Conservation (phyloP, 2,329 filamentous ascomycete species). For the Nigrograna mackinnonii region DNA sequence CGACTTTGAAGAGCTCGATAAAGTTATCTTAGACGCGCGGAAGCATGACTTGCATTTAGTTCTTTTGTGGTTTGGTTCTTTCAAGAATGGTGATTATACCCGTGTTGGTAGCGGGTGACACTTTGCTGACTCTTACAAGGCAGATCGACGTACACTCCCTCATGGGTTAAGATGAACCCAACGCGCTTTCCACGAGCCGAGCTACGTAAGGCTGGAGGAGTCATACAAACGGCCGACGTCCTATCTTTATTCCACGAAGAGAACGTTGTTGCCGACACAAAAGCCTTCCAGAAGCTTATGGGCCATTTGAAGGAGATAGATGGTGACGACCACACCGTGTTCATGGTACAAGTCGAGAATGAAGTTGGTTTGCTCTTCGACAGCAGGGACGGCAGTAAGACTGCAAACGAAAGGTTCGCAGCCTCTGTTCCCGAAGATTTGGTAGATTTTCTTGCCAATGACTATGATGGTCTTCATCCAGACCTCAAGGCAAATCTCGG, state of each 20-base stretch:
- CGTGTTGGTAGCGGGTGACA: not conserved
- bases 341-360: slow-evolving; percentile 61
- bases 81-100: slow-evolving; percentile 43
- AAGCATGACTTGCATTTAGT: slow-evolving; percentile 38
- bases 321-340: slow-evolving; percentile 47
- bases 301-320: slow-evolving; percentile 47
- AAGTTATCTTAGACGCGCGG: slow-evolving; percentile 36
- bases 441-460: not conserved
- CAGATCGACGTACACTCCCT: slow-evolving; percentile 42
- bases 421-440: slow-evolving; percentile 3
- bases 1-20: slow-evolving; percentile 42
- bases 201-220: slow-evolving; percentile 24
- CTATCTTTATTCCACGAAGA: slow-evolving; percentile 41
- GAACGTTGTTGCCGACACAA: slow-evolving; percentile 33
- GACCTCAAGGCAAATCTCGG: not conserved
- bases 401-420: slow-evolving; percentile 45
- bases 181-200: slow-evolving; percentile 36
- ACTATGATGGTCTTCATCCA: not conserved
- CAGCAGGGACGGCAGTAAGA: slow-evolving; percentile 50
- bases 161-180: slow-evolving; percentile 42
- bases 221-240: slow-evolving; percentile 33
- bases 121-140: slow-evolving; percentile 12
- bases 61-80: slow-evolving; percentile 48
- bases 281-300: slow-evolving; percentile 40
- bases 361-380: slow-evolving; percentile 56